Conservation (phyloP, 768 basidiomycete species). For the Boletus rubropictus region DNA sequence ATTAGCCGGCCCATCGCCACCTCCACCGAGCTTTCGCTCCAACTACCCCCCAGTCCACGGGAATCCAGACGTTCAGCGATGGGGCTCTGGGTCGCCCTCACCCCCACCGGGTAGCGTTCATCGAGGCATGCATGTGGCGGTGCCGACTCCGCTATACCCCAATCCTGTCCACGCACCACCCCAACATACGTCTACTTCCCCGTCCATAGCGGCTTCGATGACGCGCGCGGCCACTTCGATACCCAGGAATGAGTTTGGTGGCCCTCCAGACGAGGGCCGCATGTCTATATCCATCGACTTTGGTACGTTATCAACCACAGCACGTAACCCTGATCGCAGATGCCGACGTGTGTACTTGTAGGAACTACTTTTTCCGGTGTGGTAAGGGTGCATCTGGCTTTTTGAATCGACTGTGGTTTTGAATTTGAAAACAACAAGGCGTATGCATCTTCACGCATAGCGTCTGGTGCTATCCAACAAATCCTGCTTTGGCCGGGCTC, state of each 20-base stretch:
- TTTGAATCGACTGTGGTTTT: conserved; percentile 1
- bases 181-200: conserved; percentile 20
- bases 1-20: conserved; percentile 42
- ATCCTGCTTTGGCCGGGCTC: conserved; percentile 84
- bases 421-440: conserved; percentile 42
- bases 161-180: conserved; percentile 23
- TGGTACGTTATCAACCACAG: conserved; percentile 38
- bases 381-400: conserved; percentile 26
- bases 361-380: conserved; percentile 88
- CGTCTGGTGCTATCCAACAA: conserved; percentile 74
- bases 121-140: not conserved
- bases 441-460: conserved; percentile 80
- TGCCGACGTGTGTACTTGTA: conserved; percentile 22
- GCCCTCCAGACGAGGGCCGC: conserved; percentile 58
- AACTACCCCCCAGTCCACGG: conserved; percentile 22
- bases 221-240: not conserved
- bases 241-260: conserved; percentile 19
- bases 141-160: conserved; percentile 22
- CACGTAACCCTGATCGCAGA: not conserved
- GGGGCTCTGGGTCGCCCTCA: conserved; percentile 32
- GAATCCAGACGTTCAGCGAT: conserved; percentile 10
- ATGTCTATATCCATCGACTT: conserved; percentile 82
- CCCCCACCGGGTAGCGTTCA: conserved; percentile 20
- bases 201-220: conserved; percentile 11
- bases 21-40: conserved; percentile 35